phyloP scores from a whole-genome alignment of 2,329 filamentous ascomycete species.

The Lasiodiplodia hormozganensis region DNA sequence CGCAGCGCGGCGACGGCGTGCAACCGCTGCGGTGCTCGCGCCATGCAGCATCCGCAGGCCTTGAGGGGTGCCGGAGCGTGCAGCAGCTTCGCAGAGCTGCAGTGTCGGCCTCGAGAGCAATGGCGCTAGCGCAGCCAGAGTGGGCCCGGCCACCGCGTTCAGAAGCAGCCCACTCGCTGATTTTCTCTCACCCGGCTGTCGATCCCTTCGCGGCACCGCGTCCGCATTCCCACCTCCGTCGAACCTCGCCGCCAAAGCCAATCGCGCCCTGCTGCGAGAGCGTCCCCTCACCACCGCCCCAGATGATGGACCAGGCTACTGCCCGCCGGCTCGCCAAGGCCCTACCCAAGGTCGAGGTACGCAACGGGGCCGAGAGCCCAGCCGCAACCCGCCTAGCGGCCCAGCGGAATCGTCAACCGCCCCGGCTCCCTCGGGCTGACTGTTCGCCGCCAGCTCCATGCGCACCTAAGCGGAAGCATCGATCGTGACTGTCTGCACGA shows the following conservation, averaged over 20 bases:
- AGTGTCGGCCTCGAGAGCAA: background rate
- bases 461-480: slow-evolving; percentile 81
- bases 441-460: slow-evolving; percentile 67
- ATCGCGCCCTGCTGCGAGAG: slow-evolving; percentile 2
- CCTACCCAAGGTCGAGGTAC: slow-evolving; percentile 54
- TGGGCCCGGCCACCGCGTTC: slow-evolving; percentile 16
- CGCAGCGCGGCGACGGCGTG: background rate
- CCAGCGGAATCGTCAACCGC: slow-evolving; percentile 20
- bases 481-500: slow-evolving; percentile 74
- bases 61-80: background rate
- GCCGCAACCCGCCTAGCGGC: slow-evolving; percentile 29
- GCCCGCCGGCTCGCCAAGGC: slow-evolving; percentile 40
- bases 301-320: slow-evolving; percentile 16
- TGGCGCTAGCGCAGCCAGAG: slow-evolving; percentile 11
- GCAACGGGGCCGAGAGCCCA: slow-evolving; percentile 30
- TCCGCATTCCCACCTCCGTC: slow-evolving; percentile 11
- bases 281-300: background rate
- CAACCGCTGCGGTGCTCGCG: slow-evolving; percentile 13
- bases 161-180: slow-evolving; percentile 21
- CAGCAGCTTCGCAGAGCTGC: slow-evolving; percentile 8
- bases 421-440: slow-evolving; percentile 37
- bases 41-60: slow-evolving; percentile 5
- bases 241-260: slow-evolving; percentile 6
- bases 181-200: slow-evolving; percentile 16
- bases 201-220: slow-evolving; percentile 19